These are phyloP conservation scores for Fagus crenata DNA, from an alignment of 306 rosid genomes.

Conservation along the genomic window DNA sequence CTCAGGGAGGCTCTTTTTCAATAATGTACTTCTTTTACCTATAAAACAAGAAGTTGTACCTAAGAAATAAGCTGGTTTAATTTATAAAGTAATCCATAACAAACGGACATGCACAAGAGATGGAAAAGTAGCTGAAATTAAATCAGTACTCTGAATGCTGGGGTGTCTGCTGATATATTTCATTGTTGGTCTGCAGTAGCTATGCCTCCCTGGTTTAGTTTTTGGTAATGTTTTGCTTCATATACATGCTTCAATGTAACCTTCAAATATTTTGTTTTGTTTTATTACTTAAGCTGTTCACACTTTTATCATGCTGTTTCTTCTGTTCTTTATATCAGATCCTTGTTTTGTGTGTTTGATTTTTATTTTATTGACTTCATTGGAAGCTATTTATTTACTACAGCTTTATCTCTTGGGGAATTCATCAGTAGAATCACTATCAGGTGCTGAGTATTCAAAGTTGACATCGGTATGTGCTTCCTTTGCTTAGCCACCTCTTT, in stretches of 20 bases:
- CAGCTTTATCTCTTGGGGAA: conserved; percentile 93
- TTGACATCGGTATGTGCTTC: conserved; percentile 90
- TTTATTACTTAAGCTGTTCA: too few species aligned
- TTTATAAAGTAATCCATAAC: background rate
- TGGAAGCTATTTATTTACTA: conserved; percentile 37
- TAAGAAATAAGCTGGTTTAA: too few species aligned
- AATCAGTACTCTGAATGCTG: too few species aligned
- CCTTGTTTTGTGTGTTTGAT: background rate
- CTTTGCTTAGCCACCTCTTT: conserved; percentile 43
- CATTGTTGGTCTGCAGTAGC: too few species aligned
- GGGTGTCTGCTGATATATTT: too few species aligned
- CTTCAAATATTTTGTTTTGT: too few species aligned
- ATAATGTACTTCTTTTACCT: too few species aligned
- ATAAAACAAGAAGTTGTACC: too few species aligned
- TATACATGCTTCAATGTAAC: too few species aligned
- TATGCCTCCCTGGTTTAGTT: too few species aligned
- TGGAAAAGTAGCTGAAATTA: conserved; percentile 1
- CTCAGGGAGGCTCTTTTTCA: too few species aligned
- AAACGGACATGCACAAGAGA: background rate
- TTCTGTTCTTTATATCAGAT: background rate
- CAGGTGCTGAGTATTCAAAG: conserved; percentile 94
- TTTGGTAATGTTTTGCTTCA: too few species aligned
- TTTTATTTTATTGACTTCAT: conserved; percentile 23
- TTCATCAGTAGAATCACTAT: conserved; percentile 74
- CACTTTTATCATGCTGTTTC: conserved; percentile 1